These are phyloP conservation scores for Liriodendron chinense DNA, from an alignment of 164 flowering plant species.

Conservation along the genomic window DNA sequence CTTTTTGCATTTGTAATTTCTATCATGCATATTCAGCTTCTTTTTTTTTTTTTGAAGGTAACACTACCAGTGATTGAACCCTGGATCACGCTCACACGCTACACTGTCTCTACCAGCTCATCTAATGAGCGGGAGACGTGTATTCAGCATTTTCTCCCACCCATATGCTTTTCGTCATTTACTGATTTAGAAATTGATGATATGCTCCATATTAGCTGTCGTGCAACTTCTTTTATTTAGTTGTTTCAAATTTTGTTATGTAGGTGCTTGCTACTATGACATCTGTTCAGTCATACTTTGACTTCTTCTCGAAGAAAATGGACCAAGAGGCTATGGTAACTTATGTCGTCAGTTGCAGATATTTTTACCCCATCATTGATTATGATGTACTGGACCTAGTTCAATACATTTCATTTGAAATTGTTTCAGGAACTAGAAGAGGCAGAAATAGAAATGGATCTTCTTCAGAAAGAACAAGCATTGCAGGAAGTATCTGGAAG, in stretches of 20 bases:
- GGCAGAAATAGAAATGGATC: conserved; percentile 80
- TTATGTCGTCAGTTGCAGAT: background rate
- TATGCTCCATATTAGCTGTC: background rate
- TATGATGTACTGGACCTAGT: background rate
- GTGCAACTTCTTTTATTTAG: background rate
- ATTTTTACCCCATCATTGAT: background rate
- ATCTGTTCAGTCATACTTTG: conserved; percentile 62
- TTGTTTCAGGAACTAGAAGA: conserved; percentile 71
- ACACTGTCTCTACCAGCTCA: too few relatives aligned
- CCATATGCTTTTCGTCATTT: background rate
- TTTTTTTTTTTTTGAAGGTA: too few relatives aligned
- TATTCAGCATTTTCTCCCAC: background rate
- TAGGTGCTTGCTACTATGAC: conserved; percentile 74
- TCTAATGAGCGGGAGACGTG: too few relatives aligned
- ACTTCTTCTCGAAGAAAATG: conserved; percentile 54
- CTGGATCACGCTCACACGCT: too few relatives aligned
- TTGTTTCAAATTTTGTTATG: conserved; percentile 1
- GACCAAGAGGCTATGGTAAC: conserved; percentile 60
- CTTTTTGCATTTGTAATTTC: too few relatives aligned
- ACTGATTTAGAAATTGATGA: background rate
- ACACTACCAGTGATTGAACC: too few relatives aligned
- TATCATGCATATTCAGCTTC: too few relatives aligned
- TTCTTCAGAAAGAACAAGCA: conserved; percentile 50
- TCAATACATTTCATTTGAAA: conserved; percentile 1
- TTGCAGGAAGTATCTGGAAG: conserved; percentile 33